A percentile compares a stretch with the other conserved stretches of the same genome.
Evolutionary conservation across 108 stramenopile genomes (phyloP).

Genomic region (Schizochytrium sp.): DNA sequence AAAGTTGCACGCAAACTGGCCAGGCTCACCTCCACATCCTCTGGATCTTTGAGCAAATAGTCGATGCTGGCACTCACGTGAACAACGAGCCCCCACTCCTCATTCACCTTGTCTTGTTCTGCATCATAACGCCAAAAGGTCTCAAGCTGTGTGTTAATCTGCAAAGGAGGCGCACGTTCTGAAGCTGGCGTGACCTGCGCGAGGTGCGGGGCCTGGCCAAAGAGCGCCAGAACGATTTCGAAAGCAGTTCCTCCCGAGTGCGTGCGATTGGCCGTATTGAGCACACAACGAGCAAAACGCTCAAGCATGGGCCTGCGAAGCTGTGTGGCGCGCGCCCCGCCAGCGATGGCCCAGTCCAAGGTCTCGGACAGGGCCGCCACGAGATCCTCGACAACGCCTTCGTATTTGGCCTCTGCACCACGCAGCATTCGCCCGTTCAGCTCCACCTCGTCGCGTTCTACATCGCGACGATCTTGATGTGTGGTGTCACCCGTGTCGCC

Average conservation of each 20-base stretch:
- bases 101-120: background rate
- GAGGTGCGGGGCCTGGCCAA: background rate
- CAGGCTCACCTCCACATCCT: background rate
- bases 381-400: background rate
- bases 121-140: background rate
- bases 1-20: background rate
- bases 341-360: background rate
- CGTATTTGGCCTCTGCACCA: background rate
- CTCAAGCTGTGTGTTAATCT: background rate
- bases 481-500: background rate
- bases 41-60: background rate
- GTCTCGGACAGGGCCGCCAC: background rate
- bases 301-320: background rate
- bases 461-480: background rate
- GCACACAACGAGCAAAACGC: background rate
- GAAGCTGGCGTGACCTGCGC: background rate
- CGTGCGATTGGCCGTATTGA: background rate
- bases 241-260: slow-evolving; percentile 1
- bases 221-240: background rate
- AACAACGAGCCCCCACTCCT: background rate
- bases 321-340: background rate
- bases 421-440: background rate
- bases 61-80: background rate
- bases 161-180: background rate
- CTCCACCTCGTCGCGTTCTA: background rate